Conservation (phyloP, 2,329 filamentous ascomycete species). For the Sarocladium brachiariae region DNA sequence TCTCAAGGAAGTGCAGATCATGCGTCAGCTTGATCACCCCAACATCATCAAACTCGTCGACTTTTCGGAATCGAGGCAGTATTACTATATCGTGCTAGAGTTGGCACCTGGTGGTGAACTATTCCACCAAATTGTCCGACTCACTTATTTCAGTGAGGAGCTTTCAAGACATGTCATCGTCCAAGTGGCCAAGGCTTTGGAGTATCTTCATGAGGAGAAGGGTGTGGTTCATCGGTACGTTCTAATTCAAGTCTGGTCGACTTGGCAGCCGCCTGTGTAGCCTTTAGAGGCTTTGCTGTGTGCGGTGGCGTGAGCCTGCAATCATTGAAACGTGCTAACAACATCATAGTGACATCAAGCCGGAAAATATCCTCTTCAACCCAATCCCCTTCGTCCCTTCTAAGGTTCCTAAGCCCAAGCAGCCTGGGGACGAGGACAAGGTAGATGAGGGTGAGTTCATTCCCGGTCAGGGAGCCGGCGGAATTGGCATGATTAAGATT, state of each 20-base stretch:
- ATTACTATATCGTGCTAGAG: slow-evolving; percentile 96
- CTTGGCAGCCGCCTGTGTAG: too few relatives aligned
- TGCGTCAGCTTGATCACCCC: slow-evolving; percentile 92
- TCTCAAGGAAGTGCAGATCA: slow-evolving; percentile 96
- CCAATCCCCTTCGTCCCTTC: slow-evolving; percentile 76
- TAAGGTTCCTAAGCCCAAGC: slow-evolving; percentile 70
- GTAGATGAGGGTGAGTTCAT: slow-evolving; percentile 93
- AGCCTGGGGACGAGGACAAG: slow-evolving; percentile 93
- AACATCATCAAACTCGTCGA: slow-evolving; percentile 93
- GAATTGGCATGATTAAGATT: slow-evolving; percentile 93
- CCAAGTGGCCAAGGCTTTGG: slow-evolving; percentile 89
- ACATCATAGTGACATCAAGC: slow-evolving; percentile 79
- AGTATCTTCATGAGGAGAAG: slow-evolving; percentile 89
- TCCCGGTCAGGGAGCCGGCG: slow-evolving; percentile 72
- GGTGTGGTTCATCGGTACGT: slow-evolving; percentile 94
- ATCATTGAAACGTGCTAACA: neutral
- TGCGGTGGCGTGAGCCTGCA: too few relatives aligned
- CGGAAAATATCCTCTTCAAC: slow-evolving; percentile 92
- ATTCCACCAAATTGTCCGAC: slow-evolving; percentile 95
- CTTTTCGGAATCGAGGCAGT: slow-evolving; percentile 87
- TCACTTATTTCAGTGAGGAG: slow-evolving; percentile 98
- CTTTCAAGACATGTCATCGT: slow-evolving; percentile 89
- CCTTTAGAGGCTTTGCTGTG: too few relatives aligned
- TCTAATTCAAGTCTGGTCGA: neutral
- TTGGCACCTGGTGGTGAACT: slow-evolving; percentile 91